Evolutionary conservation across 805 yeast species (phyloP).

Genomic region (Yarrowia deformans): DNA sequence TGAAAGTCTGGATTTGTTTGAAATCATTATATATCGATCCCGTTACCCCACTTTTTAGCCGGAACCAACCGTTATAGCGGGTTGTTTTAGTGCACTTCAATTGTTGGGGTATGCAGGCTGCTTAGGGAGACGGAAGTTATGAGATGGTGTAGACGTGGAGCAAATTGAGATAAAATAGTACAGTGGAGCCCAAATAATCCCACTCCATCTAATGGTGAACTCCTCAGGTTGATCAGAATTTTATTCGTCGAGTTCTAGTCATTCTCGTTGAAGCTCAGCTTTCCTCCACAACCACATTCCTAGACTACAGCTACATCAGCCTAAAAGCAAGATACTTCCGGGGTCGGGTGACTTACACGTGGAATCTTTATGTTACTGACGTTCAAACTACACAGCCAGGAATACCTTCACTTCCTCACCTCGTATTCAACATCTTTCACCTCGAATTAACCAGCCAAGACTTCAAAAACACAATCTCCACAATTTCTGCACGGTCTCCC

Average conservation of each 20-base stretch:
- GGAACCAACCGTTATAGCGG: background rate
- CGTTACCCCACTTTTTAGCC: conserved; percentile 10
- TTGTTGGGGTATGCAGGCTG: conserved; percentile 20
- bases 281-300: background rate
- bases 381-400: too few species aligned
- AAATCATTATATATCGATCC: background rate
- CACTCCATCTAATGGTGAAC: background rate
- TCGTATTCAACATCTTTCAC: too few species aligned
- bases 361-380: too few species aligned
- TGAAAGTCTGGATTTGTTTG: background rate
- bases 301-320: too few species aligned
- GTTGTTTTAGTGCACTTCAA: background rate
- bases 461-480: background rate
- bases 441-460: too few species aligned
- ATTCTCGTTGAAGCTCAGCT: background rate
- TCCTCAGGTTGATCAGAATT: background rate
- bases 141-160: background rate
- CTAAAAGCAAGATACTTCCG: too few species aligned
- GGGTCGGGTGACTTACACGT: too few species aligned
- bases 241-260: too few species aligned
- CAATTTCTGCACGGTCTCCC: background rate
- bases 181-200: too few species aligned
- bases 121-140: background rate
- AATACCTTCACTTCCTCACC: too few species aligned
- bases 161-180: too few species aligned